phyloP scores from a whole-genome alignment of 257 asterid species.

The Solanum pennellii region DNA sequence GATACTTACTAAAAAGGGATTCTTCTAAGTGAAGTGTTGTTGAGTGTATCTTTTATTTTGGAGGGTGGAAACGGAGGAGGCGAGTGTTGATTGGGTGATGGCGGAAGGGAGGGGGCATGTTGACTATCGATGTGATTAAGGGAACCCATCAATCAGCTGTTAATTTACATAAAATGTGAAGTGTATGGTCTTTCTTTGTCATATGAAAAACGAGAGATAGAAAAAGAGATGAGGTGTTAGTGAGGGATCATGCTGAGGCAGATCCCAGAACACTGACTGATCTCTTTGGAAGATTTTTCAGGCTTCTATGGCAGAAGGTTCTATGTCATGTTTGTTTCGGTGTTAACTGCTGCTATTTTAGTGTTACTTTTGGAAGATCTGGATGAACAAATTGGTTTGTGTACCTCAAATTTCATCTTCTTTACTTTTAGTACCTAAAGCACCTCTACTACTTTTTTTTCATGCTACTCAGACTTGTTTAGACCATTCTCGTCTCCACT shows the following conservation, averaged over 20 bases:
- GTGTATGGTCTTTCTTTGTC: background rate
- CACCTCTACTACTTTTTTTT: background rate
- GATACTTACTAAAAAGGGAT: background rate
- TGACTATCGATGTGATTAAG: background rate
- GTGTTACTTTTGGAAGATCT: background rate
- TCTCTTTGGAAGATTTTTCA: background rate
- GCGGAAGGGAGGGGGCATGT: background rate
- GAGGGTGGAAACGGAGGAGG: background rate
- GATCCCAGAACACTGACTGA: background rate
- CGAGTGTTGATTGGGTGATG: background rate
- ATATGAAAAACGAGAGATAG: background rate
- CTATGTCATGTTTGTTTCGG: background rate
- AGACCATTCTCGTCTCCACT: background rate
- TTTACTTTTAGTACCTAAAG: background rate
- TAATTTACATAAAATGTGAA: background rate
- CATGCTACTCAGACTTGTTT: background rate
- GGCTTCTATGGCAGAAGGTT: background rate
- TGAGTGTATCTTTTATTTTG: background rate
- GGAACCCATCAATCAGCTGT: background rate
- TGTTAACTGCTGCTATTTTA: background rate
- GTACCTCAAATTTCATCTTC: background rate
- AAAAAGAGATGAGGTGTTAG: background rate
- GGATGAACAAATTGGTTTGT: background rate
- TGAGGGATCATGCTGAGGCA: background rate
- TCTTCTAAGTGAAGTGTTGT: background rate